These are phyloP conservation scores for Monosporascus sp. DNA, from an alignment of 2,329 filamentous ascomycete species.

Conservation along the genomic window DNA sequence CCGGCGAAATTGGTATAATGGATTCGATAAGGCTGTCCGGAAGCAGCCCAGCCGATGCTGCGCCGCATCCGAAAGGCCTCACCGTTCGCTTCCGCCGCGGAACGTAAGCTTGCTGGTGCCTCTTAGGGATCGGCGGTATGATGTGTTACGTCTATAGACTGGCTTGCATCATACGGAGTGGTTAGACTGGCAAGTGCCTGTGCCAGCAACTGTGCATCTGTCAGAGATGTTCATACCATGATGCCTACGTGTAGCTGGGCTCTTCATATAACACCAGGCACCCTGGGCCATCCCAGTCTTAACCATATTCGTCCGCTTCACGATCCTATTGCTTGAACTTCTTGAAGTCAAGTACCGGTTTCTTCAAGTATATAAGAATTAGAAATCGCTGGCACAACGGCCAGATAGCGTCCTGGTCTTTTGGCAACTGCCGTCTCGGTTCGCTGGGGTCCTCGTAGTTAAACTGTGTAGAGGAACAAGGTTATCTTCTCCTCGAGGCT, in stretches of 20 bases:
- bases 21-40: background rate
- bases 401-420: background rate
- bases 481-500: too few relatives aligned
- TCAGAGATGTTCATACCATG: too few relatives aligned
- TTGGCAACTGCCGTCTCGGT: background rate
- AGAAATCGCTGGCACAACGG: background rate
- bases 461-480: too few relatives aligned
- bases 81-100: background rate
- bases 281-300: slow-evolving; percentile 3
- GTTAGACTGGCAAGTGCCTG: background rate
- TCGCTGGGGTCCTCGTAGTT: too few relatives aligned
- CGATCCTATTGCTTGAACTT: slow-evolving; percentile 1
- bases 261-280: slow-evolving; percentile 1
- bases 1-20: background rate
- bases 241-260: too few relatives aligned
- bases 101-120: too few relatives aligned
- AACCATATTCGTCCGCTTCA: background rate
- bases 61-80: background rate
- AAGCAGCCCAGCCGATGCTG: slow-evolving; percentile 1
- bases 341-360: background rate
- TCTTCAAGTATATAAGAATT: too few relatives aligned
- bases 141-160: too few relatives aligned
- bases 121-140: too few relatives aligned
- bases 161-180: too few relatives aligned
- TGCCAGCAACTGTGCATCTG: background rate